A percentile compares a stretch with the other conserved stretches of the same genome.
These are phyloP conservation scores for Aspergillus novoparasiticus DNA, from an alignment of 2,329 filamentous ascomycete genomes.

Conservation along the genomic window DNA sequence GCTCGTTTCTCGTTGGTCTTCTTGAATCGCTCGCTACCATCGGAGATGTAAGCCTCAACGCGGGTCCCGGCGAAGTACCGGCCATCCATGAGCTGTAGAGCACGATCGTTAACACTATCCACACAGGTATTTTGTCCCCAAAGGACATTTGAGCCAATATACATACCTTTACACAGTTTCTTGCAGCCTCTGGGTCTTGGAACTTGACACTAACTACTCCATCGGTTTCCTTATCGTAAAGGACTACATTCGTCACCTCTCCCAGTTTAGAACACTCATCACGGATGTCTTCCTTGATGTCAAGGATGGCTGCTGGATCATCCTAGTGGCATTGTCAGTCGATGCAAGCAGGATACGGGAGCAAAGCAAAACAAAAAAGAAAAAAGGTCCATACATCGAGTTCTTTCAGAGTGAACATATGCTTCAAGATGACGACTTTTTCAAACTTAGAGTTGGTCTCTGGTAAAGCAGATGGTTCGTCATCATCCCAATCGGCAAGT, in stretches of 20 bases:
- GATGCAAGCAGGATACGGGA: background rate
- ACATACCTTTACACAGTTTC: constrained; percentile 64
- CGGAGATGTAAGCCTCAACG: constrained; percentile 71
- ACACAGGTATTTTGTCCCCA: background rate
- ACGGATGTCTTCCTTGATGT: constrained; percentile 92
- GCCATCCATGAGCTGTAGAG: constrained; percentile 68
- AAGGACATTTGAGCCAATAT: background rate
- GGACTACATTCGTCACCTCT: constrained; percentile 82
- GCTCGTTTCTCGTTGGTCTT: constrained; percentile 59
- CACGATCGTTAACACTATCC: constrained; percentile 10
- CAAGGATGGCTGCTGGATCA: constrained; percentile 77
- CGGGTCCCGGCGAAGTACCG: constrained; percentile 74
- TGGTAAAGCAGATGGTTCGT: constrained; percentile 67
- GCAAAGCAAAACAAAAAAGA: background rate
- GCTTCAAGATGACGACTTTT: constrained; percentile 82
- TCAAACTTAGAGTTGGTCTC: constrained; percentile 65
- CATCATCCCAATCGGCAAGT: constrained; percentile 93
- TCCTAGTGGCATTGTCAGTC: constrained; percentile 50
- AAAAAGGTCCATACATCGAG: constrained; percentile 56
- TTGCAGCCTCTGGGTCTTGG: constrained; percentile 68
- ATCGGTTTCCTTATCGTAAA: constrained; percentile 83
- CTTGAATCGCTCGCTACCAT: constrained; percentile 72
- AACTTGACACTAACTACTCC: constrained; percentile 88
- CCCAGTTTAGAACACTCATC: constrained; percentile 88
- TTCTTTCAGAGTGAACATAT: constrained; percentile 89